Conservation (phyloP, 2,329 filamentous ascomycete genomes). For the Monosporascus sp. region DNA sequence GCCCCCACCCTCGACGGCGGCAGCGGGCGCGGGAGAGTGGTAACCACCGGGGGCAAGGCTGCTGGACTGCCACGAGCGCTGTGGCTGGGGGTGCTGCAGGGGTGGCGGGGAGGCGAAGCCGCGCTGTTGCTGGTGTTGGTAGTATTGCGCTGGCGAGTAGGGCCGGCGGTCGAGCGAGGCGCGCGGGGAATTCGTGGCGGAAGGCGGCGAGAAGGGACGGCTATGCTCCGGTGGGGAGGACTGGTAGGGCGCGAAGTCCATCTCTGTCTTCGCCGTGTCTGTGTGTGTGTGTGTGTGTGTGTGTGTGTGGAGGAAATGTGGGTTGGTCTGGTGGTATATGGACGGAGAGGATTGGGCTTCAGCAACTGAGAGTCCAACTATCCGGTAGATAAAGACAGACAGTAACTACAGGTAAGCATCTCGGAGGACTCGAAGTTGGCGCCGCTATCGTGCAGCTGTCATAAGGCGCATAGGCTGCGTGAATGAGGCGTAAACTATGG, state of each 20-base stretch:
- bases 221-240: slow-evolving; percentile 81
- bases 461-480: too few relatives aligned
- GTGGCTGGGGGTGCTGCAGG: slow-evolving; percentile 50
- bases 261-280: slow-evolving; percentile 26
- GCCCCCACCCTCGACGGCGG: slow-evolving; percentile 7
- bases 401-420: too few relatives aligned
- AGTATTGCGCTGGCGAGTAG: slow-evolving; percentile 42
- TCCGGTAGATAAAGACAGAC: too few relatives aligned
- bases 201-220: slow-evolving; percentile 71
- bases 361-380: too few relatives aligned
- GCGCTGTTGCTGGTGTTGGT: slow-evolving; percentile 27
- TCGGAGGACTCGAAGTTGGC: too few relatives aligned
- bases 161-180: slow-evolving; percentile 53
- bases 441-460: too few relatives aligned
- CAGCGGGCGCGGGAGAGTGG: background rate
- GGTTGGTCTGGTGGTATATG: background rate
- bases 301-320: background rate
- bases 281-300: background rate
- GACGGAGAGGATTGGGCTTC: too few relatives aligned
- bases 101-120: slow-evolving; percentile 40
- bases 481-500: too few relatives aligned
- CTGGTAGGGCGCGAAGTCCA: slow-evolving; percentile 98
- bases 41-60: background rate
- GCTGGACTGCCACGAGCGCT: slow-evolving; percentile 46
- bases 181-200: slow-evolving; percentile 44